These are phyloP conservation scores for Penicillium coffeae DNA, from an alignment of 495 filamentous ascomycete species.

Conservation along the genomic window DNA sequence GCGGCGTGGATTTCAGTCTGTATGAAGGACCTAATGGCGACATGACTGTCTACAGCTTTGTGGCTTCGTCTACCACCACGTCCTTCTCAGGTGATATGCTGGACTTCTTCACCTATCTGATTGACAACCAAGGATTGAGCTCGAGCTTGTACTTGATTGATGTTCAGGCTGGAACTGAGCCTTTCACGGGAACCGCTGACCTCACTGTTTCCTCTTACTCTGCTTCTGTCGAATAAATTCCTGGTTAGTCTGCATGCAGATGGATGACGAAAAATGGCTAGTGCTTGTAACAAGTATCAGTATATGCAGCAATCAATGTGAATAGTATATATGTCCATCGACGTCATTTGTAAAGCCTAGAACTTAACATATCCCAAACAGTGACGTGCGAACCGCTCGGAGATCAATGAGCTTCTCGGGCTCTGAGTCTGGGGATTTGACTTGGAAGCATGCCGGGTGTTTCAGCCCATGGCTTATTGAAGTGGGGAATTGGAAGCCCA, in stretches of 20 bases:
- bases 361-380: neutral
- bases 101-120: constrained; percentile 56
- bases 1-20: constrained; percentile 48
- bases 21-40: constrained; percentile 53
- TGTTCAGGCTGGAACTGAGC: constrained; percentile 56
- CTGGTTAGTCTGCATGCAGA: neutral
- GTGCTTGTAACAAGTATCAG: neutral
- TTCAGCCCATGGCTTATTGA: constrained; percentile 4
- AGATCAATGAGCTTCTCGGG: neutral
- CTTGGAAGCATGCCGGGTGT: neutral
- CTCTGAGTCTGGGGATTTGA: no score
- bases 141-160: constrained; percentile 51
- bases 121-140: constrained; percentile 43
- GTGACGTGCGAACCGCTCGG: neutral
- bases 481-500: neutral
- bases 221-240: constrained; percentile 36
- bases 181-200: constrained; percentile 44
- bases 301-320: neutral
- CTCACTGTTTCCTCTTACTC: constrained; percentile 39
- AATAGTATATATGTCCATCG: neutral
- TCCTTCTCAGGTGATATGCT: constrained; percentile 54
- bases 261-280: no score
- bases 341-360: neutral
- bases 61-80: constrained; percentile 43
- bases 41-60: constrained; percentile 60